phyloP scores from a whole-genome alignment of 2,329 filamentous ascomycete species.

The Neurospora crassa region DNA sequence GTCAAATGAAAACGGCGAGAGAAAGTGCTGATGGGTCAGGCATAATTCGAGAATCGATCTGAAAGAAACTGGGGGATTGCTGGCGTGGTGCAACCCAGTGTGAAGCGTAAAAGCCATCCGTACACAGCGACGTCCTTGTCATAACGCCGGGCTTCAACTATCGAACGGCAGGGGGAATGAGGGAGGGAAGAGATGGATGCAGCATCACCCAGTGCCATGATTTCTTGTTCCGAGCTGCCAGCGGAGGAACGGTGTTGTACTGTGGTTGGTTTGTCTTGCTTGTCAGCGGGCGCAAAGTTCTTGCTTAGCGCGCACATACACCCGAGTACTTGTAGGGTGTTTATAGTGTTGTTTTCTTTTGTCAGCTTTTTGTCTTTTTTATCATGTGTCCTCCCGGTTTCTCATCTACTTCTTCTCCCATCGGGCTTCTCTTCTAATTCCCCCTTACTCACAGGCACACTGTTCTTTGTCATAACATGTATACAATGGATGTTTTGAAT shows the following conservation, averaged over 20 bases:
- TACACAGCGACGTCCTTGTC: not conserved
- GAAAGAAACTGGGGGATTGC: not conserved
- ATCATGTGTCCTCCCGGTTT: slow-evolving; percentile 15
- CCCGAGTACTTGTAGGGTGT: slow-evolving; percentile 4
- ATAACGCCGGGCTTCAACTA: not conserved
- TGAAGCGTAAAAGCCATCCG: not conserved
- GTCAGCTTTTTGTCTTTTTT: slow-evolving; percentile 16
- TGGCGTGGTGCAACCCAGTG: not conserved
- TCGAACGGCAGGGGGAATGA: not conserved
- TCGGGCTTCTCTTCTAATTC: slow-evolving; percentile 10
- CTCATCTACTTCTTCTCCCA: slow-evolving; percentile 15
- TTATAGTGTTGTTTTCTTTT: slow-evolving; percentile 8
- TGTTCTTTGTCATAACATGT: slow-evolving; percentile 17
- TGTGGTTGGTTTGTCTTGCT: slow-evolving; percentile 3
- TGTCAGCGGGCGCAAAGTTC: not conserved
- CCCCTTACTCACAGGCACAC: slow-evolving; percentile 4
- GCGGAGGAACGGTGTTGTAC: not conserved
- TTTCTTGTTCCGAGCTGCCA: not conserved
- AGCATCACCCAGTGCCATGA: slow-evolving; percentile 1
- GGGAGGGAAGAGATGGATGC: slow-evolving; percentile 5
- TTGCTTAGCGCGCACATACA: slow-evolving; percentile 1
- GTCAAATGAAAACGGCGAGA: not conserved
- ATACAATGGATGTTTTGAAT: slow-evolving; percentile 7
- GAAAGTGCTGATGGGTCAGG: not conserved
- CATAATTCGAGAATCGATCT: not conserved